Evolutionary conservation across 257 asterid genomes (phyloP), one percentile per base, ranked within the genome.

Genomic region (Eustoma russellianum): DNA sequence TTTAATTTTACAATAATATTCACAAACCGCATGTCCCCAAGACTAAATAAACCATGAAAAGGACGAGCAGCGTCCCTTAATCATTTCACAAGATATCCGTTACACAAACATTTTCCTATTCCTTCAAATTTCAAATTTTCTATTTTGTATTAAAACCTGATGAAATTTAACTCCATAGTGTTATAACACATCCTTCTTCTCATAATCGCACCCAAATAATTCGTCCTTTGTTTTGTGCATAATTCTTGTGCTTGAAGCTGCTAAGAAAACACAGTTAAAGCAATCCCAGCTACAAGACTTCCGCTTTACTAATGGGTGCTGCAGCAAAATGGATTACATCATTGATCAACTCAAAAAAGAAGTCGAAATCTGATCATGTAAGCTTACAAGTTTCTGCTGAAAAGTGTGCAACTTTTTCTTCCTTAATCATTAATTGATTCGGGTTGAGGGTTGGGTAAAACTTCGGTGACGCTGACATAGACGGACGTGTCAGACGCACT

Each of bases 301-400:
- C n/a, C 8, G 6, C 34, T n/a, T 33, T 43, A n/a, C 41, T 53
- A 66, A 89, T 89, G 97, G 94, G 97, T 65, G 86, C 73, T 73
- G 75, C 97, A 2, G 95, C 85, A 47, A 88, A 79, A 51, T 89
- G 97, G 97, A 83, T 89, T 49, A 83, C 77, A 65, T 83, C 97
- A 14, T 58, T 89, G 30, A 77, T 89, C 52, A 70, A 76, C 9
- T 77, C 74, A 5, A 79, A 68, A 65, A 85, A 81, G 72, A 59
- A 73, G 9, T 74, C 77, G 33, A 48, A 59, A 0, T 74, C 66
- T 43, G 84, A 82, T 60, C 65, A 69, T 12, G 94, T 82, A 63
- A 70, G 33, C 9, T 57, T n/a, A 1, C 12, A 15, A 45, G 44
- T 13, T 8, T 4, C 38, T 13, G 10, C n/a, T n/a, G n/a, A n/a